These are phyloP conservation scores for Acephala macrosclerotiorum DNA, from an alignment of 2,329 filamentous ascomycete species.

Conservation along the genomic window DNA sequence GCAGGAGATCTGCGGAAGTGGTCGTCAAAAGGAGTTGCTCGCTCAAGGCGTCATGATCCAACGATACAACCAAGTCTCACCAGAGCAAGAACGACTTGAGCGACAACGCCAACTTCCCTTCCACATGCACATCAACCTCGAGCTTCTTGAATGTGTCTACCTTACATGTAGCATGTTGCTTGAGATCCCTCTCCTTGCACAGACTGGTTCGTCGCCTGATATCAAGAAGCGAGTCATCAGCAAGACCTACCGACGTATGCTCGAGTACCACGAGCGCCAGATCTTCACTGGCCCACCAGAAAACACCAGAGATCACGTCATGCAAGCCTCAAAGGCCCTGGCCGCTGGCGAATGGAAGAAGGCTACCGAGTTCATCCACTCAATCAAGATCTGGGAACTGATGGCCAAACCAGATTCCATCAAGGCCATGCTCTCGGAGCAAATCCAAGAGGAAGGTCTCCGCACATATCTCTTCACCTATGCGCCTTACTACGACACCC, in stretches of 20 bases:
- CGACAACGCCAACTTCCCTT: slow-evolving; percentile 97
- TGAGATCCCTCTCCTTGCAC: slow-evolving; percentile 95
- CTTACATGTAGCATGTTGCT: slow-evolving; percentile 99
- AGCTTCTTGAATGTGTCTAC: slow-evolving; percentile 97
- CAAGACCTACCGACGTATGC: slow-evolving; percentile 99
- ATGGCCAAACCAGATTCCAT: slow-evolving; percentile 93
- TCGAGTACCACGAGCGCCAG: slow-evolving; percentile 99
- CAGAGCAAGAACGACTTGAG: slow-evolving; percentile 96
- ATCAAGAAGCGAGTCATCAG: slow-evolving; percentile 98
- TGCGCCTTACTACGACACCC: slow-evolving; percentile 97
- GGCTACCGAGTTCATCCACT: slow-evolving; percentile 90
- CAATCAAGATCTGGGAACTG: slow-evolving; percentile 99
- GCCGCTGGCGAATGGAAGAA: slow-evolving; percentile 99
- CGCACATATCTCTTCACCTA: slow-evolving; percentile 99
- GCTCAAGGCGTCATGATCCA: slow-evolving; percentile 99
- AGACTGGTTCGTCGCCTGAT: slow-evolving; percentile 95
- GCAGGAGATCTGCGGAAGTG: slow-evolving; percentile 97
- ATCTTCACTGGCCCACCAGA: slow-evolving; percentile 98
- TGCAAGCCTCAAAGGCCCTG: slow-evolving; percentile 97
- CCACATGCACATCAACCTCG: slow-evolving; percentile 99
- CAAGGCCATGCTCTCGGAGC: slow-evolving; percentile 95
- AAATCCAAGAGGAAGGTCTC: slow-evolving; percentile 98
- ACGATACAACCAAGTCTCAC: slow-evolving; percentile 93
- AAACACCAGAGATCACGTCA: slow-evolving; percentile 98
- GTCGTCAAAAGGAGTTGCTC: slow-evolving; percentile 95